Conservation (phyloP, 805 yeast genomes). For the Scheffersomyces amazonensis region DNA sequence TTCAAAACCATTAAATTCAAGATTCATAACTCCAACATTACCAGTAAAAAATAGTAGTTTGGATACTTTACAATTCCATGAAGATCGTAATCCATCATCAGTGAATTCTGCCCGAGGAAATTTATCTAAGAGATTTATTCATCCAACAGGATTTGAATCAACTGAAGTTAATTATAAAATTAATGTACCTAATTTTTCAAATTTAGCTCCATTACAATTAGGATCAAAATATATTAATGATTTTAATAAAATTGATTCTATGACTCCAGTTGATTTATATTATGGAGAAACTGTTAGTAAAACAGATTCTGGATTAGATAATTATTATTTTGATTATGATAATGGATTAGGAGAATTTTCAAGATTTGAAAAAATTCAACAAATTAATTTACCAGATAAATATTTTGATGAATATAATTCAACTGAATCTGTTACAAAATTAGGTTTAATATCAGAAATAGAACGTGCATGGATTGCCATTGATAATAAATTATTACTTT, state of each 20-base stretch:
- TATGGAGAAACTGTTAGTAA: constrained; percentile 54
- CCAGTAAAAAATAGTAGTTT: constrained; percentile 22
- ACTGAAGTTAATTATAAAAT: constrained; percentile 43
- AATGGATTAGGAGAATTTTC: constrained; percentile 52
- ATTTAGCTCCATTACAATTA: constrained; percentile 51
- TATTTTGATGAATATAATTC: constrained; percentile 70
- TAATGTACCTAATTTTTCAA: constrained; percentile 47
- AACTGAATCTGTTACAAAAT: constrained; percentile 63
- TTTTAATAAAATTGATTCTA: constrained; percentile 57
- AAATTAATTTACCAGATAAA: constrained; percentile 75
- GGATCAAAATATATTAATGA: constrained; percentile 64
- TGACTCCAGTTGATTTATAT: constrained; percentile 55
- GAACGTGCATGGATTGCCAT: constrained; percentile 82
- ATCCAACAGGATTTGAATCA: constrained; percentile 30
- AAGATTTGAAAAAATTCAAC: constrained; percentile 73
- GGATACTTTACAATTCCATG: constrained; percentile 29
- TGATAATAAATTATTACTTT: constrained; percentile 76
- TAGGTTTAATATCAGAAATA: constrained; percentile 82
- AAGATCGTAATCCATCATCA: constrained; percentile 17
- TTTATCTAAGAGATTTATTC: constrained; percentile 28
- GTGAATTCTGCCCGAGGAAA: constrained; percentile 16
- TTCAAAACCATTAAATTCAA: constrained; percentile 10
- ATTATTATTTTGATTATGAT: constrained; percentile 52
- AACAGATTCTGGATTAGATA: constrained; percentile 49
- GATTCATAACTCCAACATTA: constrained; percentile 31